Conservation (phyloP, 78 protist genomes). For the Chrysochromulina parva region DNA sequence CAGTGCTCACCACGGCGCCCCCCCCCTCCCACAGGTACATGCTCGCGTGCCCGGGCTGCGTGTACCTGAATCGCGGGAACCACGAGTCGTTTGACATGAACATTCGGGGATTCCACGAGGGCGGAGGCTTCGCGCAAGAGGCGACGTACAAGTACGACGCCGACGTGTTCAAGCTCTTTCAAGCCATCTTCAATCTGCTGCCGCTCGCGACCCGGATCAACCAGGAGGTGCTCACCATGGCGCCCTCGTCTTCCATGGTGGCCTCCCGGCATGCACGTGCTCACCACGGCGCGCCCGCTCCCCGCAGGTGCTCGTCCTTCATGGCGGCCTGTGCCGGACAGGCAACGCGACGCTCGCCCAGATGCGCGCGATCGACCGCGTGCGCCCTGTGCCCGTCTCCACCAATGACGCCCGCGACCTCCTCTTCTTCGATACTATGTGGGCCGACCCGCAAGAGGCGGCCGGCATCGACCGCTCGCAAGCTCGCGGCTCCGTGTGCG, state of each 20-base stretch:
- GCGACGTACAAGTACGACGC: conserved; percentile 43
- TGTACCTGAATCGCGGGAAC: conserved; percentile 61
- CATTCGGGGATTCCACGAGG: not conserved
- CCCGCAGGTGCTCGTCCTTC: not conserved
- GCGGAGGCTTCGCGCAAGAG: conserved; percentile 59
- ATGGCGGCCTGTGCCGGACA: conserved; percentile 14
- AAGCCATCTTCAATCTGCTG: conserved; percentile 37
- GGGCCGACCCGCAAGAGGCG: not conserved
- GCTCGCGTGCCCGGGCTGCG: not conserved
- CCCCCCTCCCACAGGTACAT: too few relatives aligned
- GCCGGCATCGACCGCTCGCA: not conserved
- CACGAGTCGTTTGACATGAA: conserved; percentile 58
- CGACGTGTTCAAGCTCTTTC: not conserved
- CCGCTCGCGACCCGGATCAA: conserved; percentile 49
- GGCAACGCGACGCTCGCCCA: not conserved
- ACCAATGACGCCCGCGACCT: not conserved
- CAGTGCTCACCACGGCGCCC: too few relatives aligned
- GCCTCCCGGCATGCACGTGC: too few relatives aligned
- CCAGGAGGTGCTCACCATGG: not conserved
- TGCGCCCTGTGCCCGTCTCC: not conserved
- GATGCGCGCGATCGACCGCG: not conserved
- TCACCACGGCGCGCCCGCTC: not conserved
- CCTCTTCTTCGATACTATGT: conserved; percentile 5
- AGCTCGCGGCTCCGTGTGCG: not conserved
- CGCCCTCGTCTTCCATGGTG: too few relatives aligned